Conservation (phyloP, 1,284 basidiomycete genomes). For the Porphyrellus sp. region DNA sequence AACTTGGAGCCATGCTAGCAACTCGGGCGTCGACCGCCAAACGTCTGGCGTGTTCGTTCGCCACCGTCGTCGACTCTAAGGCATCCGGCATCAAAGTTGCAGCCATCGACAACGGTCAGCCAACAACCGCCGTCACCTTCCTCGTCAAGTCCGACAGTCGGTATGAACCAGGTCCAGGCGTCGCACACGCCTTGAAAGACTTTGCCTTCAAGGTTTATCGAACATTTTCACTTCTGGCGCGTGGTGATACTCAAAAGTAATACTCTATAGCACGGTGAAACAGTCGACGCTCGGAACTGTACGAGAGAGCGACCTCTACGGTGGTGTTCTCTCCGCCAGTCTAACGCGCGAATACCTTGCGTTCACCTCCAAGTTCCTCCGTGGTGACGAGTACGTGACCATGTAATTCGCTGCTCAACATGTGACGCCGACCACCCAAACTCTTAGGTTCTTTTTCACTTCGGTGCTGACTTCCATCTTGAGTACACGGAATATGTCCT, state of each 20-base stretch:
- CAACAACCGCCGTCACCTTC: constrained; percentile 82
- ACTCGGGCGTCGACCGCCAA: constrained; percentile 57
- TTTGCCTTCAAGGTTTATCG: constrained; percentile 91
- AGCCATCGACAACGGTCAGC: constrained; percentile 75
- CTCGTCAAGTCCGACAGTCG: constrained; percentile 89
- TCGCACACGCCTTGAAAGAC: constrained; percentile 91
- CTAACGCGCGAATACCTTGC: constrained; percentile 90
- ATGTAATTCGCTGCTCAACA: background rate
- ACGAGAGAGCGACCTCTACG: constrained; percentile 92
- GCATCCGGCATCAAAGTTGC: constrained; percentile 79
- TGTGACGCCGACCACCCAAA: background rate
- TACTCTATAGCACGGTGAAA: constrained; percentile 67
- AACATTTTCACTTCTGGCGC: background rate
- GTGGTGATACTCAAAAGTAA: background rate
- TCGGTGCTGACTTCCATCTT: constrained; percentile 82
- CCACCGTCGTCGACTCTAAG: constrained; percentile 69
- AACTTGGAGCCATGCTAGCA: constrained; percentile 47
- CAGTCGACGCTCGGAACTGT: constrained; percentile 89
- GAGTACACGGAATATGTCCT: constrained; percentile 83
- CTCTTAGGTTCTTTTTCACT: constrained; percentile 76
- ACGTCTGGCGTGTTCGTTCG: constrained; percentile 67
- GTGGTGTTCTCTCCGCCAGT: constrained; percentile 86
- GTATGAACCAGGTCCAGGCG: constrained; percentile 82
- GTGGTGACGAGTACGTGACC: constrained; percentile 88
- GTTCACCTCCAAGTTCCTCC: constrained; percentile 91